Evolutionary conservation across 2,329 filamentous ascomycete genomes (phyloP).

Genomic region (Pseudocercospora macadamiae): DNA sequence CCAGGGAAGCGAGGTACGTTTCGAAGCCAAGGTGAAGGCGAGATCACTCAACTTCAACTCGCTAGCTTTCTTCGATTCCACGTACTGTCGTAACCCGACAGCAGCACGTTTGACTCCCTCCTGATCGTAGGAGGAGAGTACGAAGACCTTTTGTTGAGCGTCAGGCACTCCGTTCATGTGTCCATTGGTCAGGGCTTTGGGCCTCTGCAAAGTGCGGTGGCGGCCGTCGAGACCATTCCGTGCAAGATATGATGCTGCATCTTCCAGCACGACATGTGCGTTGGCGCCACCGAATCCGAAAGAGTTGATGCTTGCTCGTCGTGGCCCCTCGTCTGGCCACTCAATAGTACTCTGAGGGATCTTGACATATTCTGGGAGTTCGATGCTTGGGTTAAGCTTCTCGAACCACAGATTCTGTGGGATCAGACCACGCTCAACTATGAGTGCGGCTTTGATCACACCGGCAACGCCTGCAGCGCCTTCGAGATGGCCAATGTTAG

Average conservation of each 20-base stretch:
- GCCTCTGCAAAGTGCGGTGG: background rate
- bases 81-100: background rate
- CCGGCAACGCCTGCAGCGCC: slow-evolving; percentile 19
- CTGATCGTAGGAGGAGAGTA: slow-evolving; percentile 9
- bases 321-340: slow-evolving; percentile 8
- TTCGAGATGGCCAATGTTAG: slow-evolving; percentile 29
- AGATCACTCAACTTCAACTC: background rate
- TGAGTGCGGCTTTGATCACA: slow-evolving; percentile 27
- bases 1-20: slow-evolving; percentile 6
- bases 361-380: slow-evolving; percentile 2
- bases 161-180: background rate
- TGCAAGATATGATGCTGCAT: slow-evolving; percentile 13
- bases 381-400: slow-evolving; percentile 35
- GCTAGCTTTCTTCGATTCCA: background rate
- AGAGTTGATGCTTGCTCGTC: slow-evolving; percentile 22
- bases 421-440: slow-evolving; percentile 30
- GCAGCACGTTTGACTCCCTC: slow-evolving; percentile 5
- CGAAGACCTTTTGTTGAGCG: background rate
- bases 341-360: background rate
- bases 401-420: slow-evolving; percentile 31
- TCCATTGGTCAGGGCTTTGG: background rate
- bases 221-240: background rate
- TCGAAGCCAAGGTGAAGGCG: slow-evolving; percentile 16
- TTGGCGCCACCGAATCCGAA: slow-evolving; percentile 36
- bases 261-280: slow-evolving; percentile 30